These are phyloP conservation scores for Penicillium paxilli DNA, from an alignment of 495 filamentous ascomycete genomes.

Conservation along the genomic window DNA sequence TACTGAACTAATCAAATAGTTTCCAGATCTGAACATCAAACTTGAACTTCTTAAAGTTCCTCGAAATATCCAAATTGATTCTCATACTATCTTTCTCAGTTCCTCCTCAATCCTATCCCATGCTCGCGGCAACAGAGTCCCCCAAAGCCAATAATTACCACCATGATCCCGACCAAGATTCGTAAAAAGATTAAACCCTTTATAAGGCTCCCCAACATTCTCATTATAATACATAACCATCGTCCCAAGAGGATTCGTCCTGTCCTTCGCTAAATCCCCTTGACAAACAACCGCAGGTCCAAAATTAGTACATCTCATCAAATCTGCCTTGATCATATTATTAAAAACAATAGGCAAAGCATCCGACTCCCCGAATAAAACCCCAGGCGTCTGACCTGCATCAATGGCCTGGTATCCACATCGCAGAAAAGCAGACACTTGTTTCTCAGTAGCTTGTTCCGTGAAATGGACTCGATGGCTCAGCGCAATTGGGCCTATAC, in stretches of 20 bases:
- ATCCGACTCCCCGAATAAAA: conserved; percentile 8
- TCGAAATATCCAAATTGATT: too few species aligned
- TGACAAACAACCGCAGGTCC: conserved; percentile 5
- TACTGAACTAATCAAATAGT: too few species aligned
- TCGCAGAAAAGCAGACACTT: conserved; percentile 1
- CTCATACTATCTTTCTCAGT: background rate
- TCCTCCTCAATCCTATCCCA: conserved; percentile 13
- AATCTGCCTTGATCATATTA: conserved; percentile 12
- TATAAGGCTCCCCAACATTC: conserved; percentile 2
- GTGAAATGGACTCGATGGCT: conserved; percentile 7
- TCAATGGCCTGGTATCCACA: conserved; percentile 6
- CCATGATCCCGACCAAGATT: conserved; percentile 12
- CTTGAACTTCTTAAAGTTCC: too few species aligned
- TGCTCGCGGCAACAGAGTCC: conserved; percentile 8
- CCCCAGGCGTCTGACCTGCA: background rate
- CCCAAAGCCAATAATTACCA: conserved; percentile 13
- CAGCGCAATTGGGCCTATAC: conserved; percentile 12
- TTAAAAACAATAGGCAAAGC: conserved; percentile 8
- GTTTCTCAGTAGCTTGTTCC: conserved; percentile 9
- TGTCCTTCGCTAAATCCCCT: background rate
- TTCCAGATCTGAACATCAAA: too few species aligned
- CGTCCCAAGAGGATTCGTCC: conserved; percentile 9
- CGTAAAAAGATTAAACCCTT: conserved; percentile 4
- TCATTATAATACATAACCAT: conserved; percentile 15
- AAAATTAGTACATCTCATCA: conserved; percentile 12